A percentile compares a stretch with the other conserved stretches of the same genome.
phyloP scores from a whole-genome alignment of 441 rosid species.

The Erysimum cheiri region DNA sequence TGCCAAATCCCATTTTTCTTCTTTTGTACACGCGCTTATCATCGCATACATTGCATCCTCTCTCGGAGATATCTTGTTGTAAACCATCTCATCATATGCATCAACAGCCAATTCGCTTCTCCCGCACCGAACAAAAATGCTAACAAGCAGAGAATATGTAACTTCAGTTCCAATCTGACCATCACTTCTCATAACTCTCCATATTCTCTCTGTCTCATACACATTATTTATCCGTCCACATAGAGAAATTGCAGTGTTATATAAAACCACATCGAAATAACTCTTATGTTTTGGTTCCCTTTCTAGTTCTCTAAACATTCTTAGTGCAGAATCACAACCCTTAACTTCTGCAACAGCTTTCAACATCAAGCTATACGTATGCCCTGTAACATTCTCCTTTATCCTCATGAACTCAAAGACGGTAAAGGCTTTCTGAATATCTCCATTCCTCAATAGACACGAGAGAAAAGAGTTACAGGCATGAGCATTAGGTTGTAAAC shows the following conservation, averaged over 20 bases:
- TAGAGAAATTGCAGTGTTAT: conserved; percentile 75
- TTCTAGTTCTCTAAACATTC: conserved; percentile 61
- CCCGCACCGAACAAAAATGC: conserved; percentile 72
- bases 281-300: conserved; percentile 44
- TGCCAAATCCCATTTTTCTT: conserved; percentile 68
- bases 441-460: conserved; percentile 64
- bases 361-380: conserved; percentile 70
- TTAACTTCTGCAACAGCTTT: conserved; percentile 62
- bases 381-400: conserved; percentile 58
- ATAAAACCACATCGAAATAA: conserved; percentile 67
- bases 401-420: conserved; percentile 64
- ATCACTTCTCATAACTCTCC: conserved; percentile 65
- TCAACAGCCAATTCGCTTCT: conserved; percentile 69
- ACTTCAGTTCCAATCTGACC: conserved; percentile 61
- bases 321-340: conserved; percentile 65
- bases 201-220: conserved; percentile 62
- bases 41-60: conserved; percentile 65
- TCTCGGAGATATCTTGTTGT: conserved; percentile 53
- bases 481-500: conserved; percentile 60
- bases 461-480: conserved; percentile 79
- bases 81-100: conserved; percentile 75
- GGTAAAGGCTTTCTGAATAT: conserved; percentile 51
- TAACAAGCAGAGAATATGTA: conserved; percentile 67
- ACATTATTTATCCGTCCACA: conserved; percentile 65
- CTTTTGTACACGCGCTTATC: conserved; percentile 64